These are phyloP conservation scores for Hypericum perforatum DNA, from an alignment of 345 rosid genomes.

Conservation along the genomic window DNA sequence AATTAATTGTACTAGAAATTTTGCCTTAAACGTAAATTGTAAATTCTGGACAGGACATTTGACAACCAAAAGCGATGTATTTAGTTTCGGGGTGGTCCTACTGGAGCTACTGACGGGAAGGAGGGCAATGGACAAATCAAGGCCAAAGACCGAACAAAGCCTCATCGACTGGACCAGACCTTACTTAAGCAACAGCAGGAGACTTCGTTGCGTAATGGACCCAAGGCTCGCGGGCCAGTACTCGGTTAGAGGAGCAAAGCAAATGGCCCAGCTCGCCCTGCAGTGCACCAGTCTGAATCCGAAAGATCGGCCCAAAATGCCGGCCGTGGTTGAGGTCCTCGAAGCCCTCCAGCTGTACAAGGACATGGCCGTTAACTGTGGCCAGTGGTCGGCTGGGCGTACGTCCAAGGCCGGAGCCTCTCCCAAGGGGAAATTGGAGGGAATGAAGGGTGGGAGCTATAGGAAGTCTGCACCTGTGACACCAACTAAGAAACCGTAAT, in stretches of 20 bases:
- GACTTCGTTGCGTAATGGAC: conserved; percentile 60
- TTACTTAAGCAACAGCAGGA: conserved; percentile 56
- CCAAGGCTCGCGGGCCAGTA: conserved; percentile 75
- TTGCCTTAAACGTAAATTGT: no score
- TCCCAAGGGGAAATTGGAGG: conserved; percentile 14
- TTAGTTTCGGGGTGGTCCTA: conserved; percentile 82
- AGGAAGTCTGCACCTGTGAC: conserved; percentile 38
- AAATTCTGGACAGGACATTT: conserved; percentile 50
- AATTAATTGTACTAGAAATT: no score
- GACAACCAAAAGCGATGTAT: conserved; percentile 81
- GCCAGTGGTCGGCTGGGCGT: conserved; percentile 53
- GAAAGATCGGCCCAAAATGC: conserved; percentile 82
- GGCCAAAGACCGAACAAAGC: conserved; percentile 63
- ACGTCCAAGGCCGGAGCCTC: conserved; percentile 25
- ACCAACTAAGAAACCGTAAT: conserved; percentile 13
- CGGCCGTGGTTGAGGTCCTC: conserved; percentile 47
- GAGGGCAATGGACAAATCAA: conserved; percentile 62
- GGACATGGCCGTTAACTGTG: conserved; percentile 73
- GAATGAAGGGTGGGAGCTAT: conserved; percentile 12
- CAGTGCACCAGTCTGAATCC: conserved; percentile 76
- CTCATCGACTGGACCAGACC: conserved; percentile 81
- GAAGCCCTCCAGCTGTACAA: conserved; percentile 45
- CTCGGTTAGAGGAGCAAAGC: conserved; percentile 81
- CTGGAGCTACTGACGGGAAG: conserved; percentile 81
- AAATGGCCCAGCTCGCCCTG: conserved; percentile 45